A percentile compares a stretch with the other conserved stretches of the same genome.
Conservation (phyloP, 2,329 filamentous ascomycete genomes). For the Ceratocystis destructans region DNA sequence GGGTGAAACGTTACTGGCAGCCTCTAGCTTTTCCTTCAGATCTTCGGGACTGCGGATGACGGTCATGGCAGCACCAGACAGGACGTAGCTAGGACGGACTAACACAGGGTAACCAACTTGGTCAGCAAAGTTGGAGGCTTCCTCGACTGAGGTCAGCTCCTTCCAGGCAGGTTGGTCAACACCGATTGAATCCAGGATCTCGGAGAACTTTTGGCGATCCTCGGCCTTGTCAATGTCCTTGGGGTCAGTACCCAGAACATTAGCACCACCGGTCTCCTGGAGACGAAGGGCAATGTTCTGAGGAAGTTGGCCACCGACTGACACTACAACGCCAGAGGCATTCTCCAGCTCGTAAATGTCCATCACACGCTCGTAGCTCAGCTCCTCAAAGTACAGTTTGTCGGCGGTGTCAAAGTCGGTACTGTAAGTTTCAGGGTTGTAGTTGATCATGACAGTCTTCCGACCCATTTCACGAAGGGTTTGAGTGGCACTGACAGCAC, state of each 20-base stretch:
- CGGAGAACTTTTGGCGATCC: constrained; percentile 95
- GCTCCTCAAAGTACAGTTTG: constrained; percentile 89
- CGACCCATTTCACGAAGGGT: constrained; percentile 75
- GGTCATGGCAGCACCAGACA: constrained; percentile 96
- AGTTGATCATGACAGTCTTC: constrained; percentile 98
- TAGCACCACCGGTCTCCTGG: constrained; percentile 79
- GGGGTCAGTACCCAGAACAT: constrained; percentile 83
- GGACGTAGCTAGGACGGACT: constrained; percentile 86
- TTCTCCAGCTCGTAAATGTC: constrained; percentile 93
- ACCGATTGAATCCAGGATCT: constrained; percentile 91
- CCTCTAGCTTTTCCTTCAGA: constrained; percentile 86
- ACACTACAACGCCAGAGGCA: constrained; percentile 79
- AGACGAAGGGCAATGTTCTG: constrained; percentile 95
- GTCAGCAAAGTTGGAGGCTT: constrained; percentile 75
- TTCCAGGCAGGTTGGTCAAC: constrained; percentile 97
- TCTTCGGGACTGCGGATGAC: constrained; percentile 81
- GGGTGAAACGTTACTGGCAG: constrained; percentile 78
- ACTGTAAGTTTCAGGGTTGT: constrained; percentile 65
- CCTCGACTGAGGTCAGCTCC: constrained; percentile 78
- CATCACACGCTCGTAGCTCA: constrained; percentile 96
- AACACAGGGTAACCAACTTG: constrained; percentile 86
- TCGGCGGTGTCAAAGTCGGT: constrained; percentile 88
- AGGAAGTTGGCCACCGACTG: constrained; percentile 86
- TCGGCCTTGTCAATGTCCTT: constrained; percentile 95
- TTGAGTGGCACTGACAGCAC: constrained; percentile 77